Evolutionary conservation across 1,284 basidiomycete genomes (phyloP), one percentile per base, ranked within the genome.

Genomic region (Ustilago shanxiensis): DNA sequence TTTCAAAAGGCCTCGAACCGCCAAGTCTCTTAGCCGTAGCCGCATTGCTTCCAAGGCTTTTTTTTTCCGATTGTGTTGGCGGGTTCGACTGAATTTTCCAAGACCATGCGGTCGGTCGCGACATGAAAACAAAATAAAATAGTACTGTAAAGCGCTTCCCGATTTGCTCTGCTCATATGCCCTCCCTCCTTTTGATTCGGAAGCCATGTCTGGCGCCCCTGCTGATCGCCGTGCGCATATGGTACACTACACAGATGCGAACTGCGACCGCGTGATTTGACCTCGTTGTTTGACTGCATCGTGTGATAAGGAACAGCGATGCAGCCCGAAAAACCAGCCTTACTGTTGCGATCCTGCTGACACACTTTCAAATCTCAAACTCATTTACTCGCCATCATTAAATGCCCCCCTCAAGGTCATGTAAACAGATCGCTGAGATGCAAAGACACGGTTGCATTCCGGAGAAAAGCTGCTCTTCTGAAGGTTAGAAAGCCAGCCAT

Each of bases 91-190:
- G 47, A 50, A 28, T 44, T 44, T 44, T 33, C 5, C 31, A 33
- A 6, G 47, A 50, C 26, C 47, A 50, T 50, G 47, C 13, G 47
- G 47, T 50, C 47, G n/a, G 47, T 29, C 47, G 47, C 47, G 18
- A 50, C 22, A 50, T 28, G 24, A 49, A 49, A 28, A 28, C 26
- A 50, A 49, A 49, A 4, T 9, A n/a, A 24, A 49, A 11, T 6
- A 33, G 11, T n/a, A n/a, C n/a, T n/a, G 41, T 16, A 3, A 50
- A 50, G 28, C 28, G 26, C 41, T 44, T 44, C 11, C 20, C 41
- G 13, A n/a, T 6, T 20, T 5, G n/a, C 41, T 44, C 41, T 44
- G 41, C 11, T n/a, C 18, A 10, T 44, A 14, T 44, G n/a, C 20
- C 41, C 7, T 1, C 37, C n/a, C n/a, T n/a, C n/a, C n/a, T 16